Evolutionary conservation across 164 flowering plant genomes (phyloP).

Genomic region (Magnolia changhungtana): DNA sequence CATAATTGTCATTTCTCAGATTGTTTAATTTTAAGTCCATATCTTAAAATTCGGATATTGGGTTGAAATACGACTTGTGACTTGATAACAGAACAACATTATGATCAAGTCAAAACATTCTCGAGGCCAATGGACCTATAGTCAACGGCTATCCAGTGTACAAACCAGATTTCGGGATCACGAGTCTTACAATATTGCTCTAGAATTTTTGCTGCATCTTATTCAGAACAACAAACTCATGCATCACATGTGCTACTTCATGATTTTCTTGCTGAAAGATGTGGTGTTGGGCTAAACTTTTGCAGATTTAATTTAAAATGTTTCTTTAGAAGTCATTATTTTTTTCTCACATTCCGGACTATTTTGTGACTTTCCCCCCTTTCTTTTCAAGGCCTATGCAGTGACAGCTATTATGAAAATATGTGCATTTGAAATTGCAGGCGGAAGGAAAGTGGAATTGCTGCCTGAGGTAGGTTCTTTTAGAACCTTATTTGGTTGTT

Average conservation of each 20-base stretch:
- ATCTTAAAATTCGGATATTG: too few species aligned
- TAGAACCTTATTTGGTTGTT: not conserved
- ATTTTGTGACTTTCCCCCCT: slow-evolving; percentile 8
- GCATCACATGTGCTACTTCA: not conserved
- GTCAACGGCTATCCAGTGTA: too few species aligned
- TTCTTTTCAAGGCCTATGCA: slow-evolving; percentile 78
- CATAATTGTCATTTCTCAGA: too few species aligned
- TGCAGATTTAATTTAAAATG: not conserved
- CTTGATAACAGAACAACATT: too few species aligned
- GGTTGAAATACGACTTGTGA: too few species aligned
- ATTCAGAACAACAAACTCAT: too few species aligned
- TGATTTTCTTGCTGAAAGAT: not conserved
- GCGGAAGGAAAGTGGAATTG: slow-evolving; percentile 78
- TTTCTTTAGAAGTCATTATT: not conserved
- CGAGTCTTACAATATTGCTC: too few species aligned
- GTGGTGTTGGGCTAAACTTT: not conserved
- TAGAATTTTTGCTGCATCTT: too few species aligned
- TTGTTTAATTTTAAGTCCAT: too few species aligned
- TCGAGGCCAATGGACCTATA: too few species aligned
- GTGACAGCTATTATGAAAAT: slow-evolving; percentile 92
- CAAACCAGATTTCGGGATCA: too few species aligned
- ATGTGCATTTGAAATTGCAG: slow-evolving; percentile 82
- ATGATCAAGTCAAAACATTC: too few species aligned
- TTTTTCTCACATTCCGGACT: not conserved
- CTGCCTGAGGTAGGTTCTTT: slow-evolving; percentile 70